These are phyloP conservation scores for Royoungia palumana DNA, from an alignment of 768 basidiomycete genomes.

Conservation along the genomic window DNA sequence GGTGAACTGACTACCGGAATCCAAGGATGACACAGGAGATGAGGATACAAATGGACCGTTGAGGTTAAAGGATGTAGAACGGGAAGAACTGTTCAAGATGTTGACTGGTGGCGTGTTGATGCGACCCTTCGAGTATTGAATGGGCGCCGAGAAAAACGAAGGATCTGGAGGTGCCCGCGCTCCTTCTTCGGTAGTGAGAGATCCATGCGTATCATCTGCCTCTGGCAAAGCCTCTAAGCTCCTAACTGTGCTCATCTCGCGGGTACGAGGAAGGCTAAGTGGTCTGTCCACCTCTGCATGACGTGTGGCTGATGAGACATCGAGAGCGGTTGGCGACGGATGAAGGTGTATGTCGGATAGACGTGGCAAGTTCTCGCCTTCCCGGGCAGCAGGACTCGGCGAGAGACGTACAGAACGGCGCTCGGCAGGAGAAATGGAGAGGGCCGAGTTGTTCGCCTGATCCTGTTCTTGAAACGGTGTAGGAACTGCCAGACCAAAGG, in stretches of 20 bases:
- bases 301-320: constrained; percentile 48
- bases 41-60: constrained; percentile 53
- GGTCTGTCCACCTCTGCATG: constrained; percentile 46
- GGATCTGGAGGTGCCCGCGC: constrained; percentile 25
- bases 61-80: constrained; percentile 42
- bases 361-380: constrained; percentile 25
- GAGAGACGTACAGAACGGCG: constrained; percentile 67
- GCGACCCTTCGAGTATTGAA: constrained; percentile 38
- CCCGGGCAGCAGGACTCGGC: constrained; percentile 53
- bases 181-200: constrained; percentile 25
- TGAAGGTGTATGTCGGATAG: constrained; percentile 31
- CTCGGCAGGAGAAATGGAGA: constrained; percentile 61
- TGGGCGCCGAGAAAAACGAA: constrained; percentile 39
- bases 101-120: constrained; percentile 47
- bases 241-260: constrained; percentile 50
- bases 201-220: constrained; percentile 47
- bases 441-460: constrained; percentile 50
- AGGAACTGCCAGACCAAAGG: constrained; percentile 45
- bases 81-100: constrained; percentile 30
- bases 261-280: constrained; percentile 39
- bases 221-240: constrained; percentile 55
- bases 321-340: constrained; percentile 35
- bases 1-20: constrained; percentile 65
- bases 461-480: constrained; percentile 39
- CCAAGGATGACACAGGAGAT: constrained; percentile 77